A percentile compares a stretch with the other conserved stretches of the same genome.
Evolutionary conservation across 2,329 filamentous ascomycete genomes (phyloP).

Genomic region (Didymella arachidicola): DNA sequence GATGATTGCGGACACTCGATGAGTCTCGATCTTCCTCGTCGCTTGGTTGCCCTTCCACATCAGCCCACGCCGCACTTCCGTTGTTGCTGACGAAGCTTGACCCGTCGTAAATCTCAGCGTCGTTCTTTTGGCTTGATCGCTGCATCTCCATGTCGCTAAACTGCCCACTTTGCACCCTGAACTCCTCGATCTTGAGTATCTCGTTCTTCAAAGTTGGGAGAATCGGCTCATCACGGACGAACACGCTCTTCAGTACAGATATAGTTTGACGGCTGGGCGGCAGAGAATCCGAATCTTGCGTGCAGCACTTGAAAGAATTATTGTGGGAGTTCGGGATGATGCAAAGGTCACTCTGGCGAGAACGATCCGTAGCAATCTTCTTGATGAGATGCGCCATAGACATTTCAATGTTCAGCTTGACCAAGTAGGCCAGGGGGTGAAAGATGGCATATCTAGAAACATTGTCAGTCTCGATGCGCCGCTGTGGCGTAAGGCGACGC

Average conservation of each 20-base stretch:
- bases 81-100: slow-evolving; percentile 8
- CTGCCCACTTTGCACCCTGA: slow-evolving; percentile 17
- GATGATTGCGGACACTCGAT: not conserved
- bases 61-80: slow-evolving; percentile 4
- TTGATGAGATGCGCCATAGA: slow-evolving; percentile 53
- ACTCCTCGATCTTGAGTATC: slow-evolving; percentile 20
- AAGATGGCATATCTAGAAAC: slow-evolving; percentile 54
- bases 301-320: slow-evolving; percentile 5
- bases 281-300: slow-evolving; percentile 4
- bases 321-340: slow-evolving; percentile 8
- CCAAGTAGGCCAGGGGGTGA: slow-evolving; percentile 57
- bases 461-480: not conserved
- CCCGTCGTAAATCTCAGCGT: slow-evolving; percentile 7
- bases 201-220: slow-evolving; percentile 2
- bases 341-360: slow-evolving; percentile 7
- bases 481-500: not conserved
- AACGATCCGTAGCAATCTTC: slow-evolving; percentile 27
- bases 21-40: not conserved
- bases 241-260: slow-evolving; percentile 20
- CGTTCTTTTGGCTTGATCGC: not conserved
- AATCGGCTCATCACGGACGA: slow-evolving; percentile 7
- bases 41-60: not conserved
- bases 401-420: slow-evolving; percentile 55
- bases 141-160: not conserved
- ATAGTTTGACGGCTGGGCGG: slow-evolving; percentile 12